These are phyloP conservation scores for sorghum (Sorghum bicolor) DNA, from an alignment of 176 grass and related monocot genomes.

Conservation along the genomic window Sorghum_bicolor_NCBIv3 NC_012877.2:55920001-55920500, in stretches of 20 bases:
- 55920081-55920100: too few relatives aligned
- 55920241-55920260: not conserved
- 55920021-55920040: too few relatives aligned
- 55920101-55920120: too few relatives aligned
- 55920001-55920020: too few relatives aligned
- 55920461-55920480: not conserved
- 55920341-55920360: rapidly evolving
- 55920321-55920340: not conserved
- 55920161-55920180: too few relatives aligned
- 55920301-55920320: not conserved
- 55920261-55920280: conserved; percentile 27
- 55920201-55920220: not conserved
- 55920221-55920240: conserved; percentile 31
- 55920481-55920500: conserved; percentile 27
- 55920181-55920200: too few relatives aligned
- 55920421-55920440: not conserved
- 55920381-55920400: not conserved
- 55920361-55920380: not conserved
- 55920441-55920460: conserved; percentile 8
- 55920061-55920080: too few relatives aligned
- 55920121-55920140: too few relatives aligned
- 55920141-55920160: too few relatives aligned
- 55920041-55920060: too few relatives aligned
- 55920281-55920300: conserved; percentile 10
- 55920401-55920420: not conserved